Conservation (phyloP, 371 early-diverging fungal species). For the Mucor racemosus region DNA sequence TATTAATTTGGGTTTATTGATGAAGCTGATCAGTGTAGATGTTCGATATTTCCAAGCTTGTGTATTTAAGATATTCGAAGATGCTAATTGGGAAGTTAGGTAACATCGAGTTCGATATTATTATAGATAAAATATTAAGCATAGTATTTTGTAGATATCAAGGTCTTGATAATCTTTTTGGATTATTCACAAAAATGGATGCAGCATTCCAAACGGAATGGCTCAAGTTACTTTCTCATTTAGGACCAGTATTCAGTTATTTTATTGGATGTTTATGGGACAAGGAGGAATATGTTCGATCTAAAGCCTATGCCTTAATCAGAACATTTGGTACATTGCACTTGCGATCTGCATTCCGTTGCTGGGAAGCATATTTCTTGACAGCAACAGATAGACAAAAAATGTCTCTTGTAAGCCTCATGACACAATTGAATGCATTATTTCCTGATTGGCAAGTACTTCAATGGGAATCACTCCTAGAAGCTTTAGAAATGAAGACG, state of each 20-base stretch:
- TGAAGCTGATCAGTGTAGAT: slow-evolving; percentile 52
- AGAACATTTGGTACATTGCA: slow-evolving; percentile 51
- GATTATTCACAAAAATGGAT: slow-evolving; percentile 61
- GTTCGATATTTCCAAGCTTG: slow-evolving; percentile 44
- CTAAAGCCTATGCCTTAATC: slow-evolving; percentile 51
- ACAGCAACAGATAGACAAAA: slow-evolving; percentile 47
- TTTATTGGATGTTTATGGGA: slow-evolving; percentile 58
- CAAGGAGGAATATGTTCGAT: slow-evolving; percentile 58
- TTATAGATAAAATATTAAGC: no score
- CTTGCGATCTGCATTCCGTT: slow-evolving; percentile 54
- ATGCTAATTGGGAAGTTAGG: slow-evolving; percentile 57
- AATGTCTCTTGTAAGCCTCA: slow-evolving; percentile 43
- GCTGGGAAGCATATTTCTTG: slow-evolving; percentile 62
- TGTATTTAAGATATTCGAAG: slow-evolving; percentile 50
- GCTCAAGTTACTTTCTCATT: slow-evolving; percentile 46
- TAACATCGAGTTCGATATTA: slow-evolving; percentile 15
- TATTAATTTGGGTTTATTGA: slow-evolving; percentile 42
- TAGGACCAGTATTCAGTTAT: slow-evolving; percentile 60
- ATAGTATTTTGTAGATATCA: slow-evolving; percentile 33
- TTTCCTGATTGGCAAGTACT: slow-evolving; percentile 63
- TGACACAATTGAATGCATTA: slow-evolving; percentile 53
- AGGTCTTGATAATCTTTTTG: slow-evolving; percentile 56
- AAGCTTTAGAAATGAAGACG: slow-evolving; percentile 43
- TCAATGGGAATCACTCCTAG: slow-evolving; percentile 57
- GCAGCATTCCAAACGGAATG: slow-evolving; percentile 54